phyloP scores from a whole-genome alignment of 495 filamentous ascomycete genomes.

The Hyaloscypha hepaticicola region DNA sequence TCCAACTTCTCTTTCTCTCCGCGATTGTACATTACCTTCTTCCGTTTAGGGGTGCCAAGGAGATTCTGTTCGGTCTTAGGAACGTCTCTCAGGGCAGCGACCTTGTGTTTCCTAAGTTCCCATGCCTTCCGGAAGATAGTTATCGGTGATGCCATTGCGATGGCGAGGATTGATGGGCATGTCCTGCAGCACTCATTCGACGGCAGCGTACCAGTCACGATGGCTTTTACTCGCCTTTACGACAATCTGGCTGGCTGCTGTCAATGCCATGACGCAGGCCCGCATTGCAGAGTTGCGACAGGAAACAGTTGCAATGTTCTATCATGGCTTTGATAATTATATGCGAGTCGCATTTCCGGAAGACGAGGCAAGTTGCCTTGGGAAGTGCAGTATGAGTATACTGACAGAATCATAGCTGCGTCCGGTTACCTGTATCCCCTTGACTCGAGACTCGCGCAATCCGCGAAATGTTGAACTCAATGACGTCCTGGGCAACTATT shows the following conservation, averaged over 20 bases:
- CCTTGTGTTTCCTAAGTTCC: constrained; percentile 19
- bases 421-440: constrained; percentile 79
- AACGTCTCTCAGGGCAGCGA: background rate
- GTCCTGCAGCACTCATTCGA: constrained; percentile 14
- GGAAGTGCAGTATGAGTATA: constrained; percentile 11
- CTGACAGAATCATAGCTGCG: constrained; percentile 53
- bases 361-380: constrained; percentile 64
- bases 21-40: background rate
- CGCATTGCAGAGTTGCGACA: constrained; percentile 53
- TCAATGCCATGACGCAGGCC: constrained; percentile 49
- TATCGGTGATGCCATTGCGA: constrained; percentile 34
- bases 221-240: constrained; percentile 24
- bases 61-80: background rate
- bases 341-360: constrained; percentile 92
- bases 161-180: constrained; percentile 27
- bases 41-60: background rate
- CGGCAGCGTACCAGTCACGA: constrained; percentile 14
- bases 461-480: constrained; percentile 85
- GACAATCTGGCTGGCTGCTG: constrained; percentile 34
- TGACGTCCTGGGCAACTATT: constrained; percentile 96
- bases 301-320: constrained; percentile 91
- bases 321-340: constrained; percentile 96
- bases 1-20: background rate
- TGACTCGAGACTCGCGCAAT: constrained; percentile 78
- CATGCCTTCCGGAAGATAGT: constrained; percentile 30